Percentiles rank a stretch among this genome's conserved stretches.
These are phyloP conservation scores for Coemansia sp. DNA, from an alignment of 192 early-diverging fungal genomes.

Conservation along the genomic window DNA sequence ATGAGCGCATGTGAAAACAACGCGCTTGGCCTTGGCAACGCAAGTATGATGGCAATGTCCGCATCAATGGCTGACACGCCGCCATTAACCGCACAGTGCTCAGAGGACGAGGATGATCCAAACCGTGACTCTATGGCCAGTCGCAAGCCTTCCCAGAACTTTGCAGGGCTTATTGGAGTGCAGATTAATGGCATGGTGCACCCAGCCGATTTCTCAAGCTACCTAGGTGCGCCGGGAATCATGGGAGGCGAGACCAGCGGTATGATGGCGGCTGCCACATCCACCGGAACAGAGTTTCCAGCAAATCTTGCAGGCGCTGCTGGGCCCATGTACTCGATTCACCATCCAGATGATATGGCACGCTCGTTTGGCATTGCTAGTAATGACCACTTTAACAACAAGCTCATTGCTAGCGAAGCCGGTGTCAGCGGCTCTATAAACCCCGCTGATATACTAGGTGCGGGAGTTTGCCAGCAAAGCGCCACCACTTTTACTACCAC, in stretches of 20 bases:
- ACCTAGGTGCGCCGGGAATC: conserved; percentile 8
- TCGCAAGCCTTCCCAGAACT: conserved; percentile 29
- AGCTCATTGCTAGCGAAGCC: background rate
- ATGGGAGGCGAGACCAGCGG: background rate
- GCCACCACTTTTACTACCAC: background rate
- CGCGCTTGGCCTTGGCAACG: conserved; percentile 25
- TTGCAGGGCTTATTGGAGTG: conserved; percentile 9
- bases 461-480: background rate
- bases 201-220: conserved; percentile 8
- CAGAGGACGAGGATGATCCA: conserved; percentile 45
- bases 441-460: conserved; percentile 19
- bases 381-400: background rate
- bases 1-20: conserved; percentile 41
- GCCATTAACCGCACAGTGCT: conserved; percentile 43
- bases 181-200: conserved; percentile 11
- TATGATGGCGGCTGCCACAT: background rate
- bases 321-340: conserved; percentile 8
- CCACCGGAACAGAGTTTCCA: background rate
- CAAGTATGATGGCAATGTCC: conserved; percentile 10
- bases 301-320: background rate
- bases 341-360: background rate
- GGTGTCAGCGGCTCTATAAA: conserved; percentile 2
- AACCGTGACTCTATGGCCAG: conserved; percentile 8
- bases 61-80: conserved; percentile 23
- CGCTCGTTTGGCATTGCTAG: background rate